Base-by-base conservation (phyloP, 805 yeast genomes). In the Gaillardinia entomophila region DNA sequence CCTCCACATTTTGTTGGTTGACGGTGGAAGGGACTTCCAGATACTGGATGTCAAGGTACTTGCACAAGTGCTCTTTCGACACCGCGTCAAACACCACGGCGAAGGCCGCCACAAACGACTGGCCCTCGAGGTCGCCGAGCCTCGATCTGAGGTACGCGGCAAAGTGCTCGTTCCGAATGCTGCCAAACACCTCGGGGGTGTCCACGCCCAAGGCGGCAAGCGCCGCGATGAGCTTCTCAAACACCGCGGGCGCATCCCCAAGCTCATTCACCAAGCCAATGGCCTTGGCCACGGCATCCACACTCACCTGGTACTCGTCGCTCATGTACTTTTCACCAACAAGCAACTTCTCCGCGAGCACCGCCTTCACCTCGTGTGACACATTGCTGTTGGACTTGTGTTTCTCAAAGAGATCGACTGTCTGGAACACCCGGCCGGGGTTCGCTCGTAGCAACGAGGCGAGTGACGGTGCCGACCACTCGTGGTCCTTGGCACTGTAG, bases 371-470 rank as follows among this genome's bases (percentile, higher is more conserved):
- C 4, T 34, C 38, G 2, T 32, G 31, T 6, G 38, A 25, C 6
- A 24, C 25, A 4, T 32, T 27, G 23, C 33, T 22, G 10, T 31
- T 23, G 8, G 25, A 19, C 3, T 43, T 35, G 26, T 53, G 60
- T 28, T 58, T 57, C 8, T 51, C 41, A 33, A 65, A 66, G 8
- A 75, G 43, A 32, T 74, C 77, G 66, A 71, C 63, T 12, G 77
- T 64, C n/a, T 62, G 51, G 31, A 55, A 54, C 1, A 68, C 79
- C 35, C 82, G 55, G 10, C 79, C 80, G 3, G 79, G 78, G 40
- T 76, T 76, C 26, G 57, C 38, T 20, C 48, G 13, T 10, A 45
- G 4, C 24, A 27, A 14, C 10, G 16, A 11, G 16, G 16, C 27
- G 4, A 25, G 25, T 10, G 22, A 19, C 8, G 32, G 35, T n/a